These are phyloP conservation scores for Beauveria australis DNA, from an alignment of 2,329 filamentous ascomycete genomes.

Conservation along the genomic window DNA sequence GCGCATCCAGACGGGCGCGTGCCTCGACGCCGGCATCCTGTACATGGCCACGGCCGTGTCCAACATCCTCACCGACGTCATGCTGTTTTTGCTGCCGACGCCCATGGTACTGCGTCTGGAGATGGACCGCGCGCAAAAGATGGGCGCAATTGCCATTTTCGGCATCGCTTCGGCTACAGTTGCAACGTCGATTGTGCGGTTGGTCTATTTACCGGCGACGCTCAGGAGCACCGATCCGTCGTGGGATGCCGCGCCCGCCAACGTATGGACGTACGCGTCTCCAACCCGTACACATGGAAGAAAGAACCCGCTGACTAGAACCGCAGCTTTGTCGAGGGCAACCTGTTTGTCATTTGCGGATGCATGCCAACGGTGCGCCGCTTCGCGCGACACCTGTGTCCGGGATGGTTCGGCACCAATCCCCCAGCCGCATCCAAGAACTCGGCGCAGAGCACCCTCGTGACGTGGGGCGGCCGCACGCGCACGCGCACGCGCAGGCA, in stretches of 20 bases:
- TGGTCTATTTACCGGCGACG: constrained; percentile 18
- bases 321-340: constrained; percentile 27
- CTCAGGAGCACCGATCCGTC: constrained; percentile 20
- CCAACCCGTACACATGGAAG: constrained; percentile 9
- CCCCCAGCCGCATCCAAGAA: background rate
- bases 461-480: background rate
- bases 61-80: constrained; percentile 18
- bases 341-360: constrained; percentile 32
- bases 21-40: constrained; percentile 35
- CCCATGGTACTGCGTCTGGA: constrained; percentile 34
- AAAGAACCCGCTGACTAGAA: background rate
- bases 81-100: constrained; percentile 38
- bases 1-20: constrained; percentile 20
- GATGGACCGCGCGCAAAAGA: constrained; percentile 36
- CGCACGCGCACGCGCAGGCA: constrained; percentile 5
- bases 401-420: background rate
- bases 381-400: constrained; percentile 1
- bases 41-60: constrained; percentile 39
- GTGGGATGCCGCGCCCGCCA: constrained; percentile 22
- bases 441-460: background rate
- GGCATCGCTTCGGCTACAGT: constrained; percentile 30
- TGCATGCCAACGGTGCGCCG: constrained; percentile 29
- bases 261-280: constrained; percentile 21
- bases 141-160: constrained; percentile 35
- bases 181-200: constrained; percentile 23